These are phyloP conservation scores for Rhamnella rubrinervis DNA, from an alignment of 331 rosid genomes.

Conservation along the genomic window DNA sequence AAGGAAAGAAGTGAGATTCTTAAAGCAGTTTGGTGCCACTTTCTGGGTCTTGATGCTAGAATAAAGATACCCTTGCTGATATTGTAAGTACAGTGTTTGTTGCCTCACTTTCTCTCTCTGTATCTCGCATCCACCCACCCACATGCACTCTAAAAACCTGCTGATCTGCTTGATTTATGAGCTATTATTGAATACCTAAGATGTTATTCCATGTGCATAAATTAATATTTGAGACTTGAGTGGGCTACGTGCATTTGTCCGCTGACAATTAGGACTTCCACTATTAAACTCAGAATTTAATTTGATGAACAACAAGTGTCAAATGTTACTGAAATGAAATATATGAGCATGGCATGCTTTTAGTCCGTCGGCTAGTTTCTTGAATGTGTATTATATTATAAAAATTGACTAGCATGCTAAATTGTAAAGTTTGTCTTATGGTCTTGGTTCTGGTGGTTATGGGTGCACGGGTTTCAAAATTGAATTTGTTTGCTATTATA, in stretches of 20 bases:
- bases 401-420: no score
- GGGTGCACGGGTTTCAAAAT: no score
- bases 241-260: no score
- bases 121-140: not conserved
- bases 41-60: slow-evolving; percentile 58
- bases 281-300: not conserved
- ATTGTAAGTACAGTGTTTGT: slow-evolving; percentile 59
- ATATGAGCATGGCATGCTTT: not conserved
- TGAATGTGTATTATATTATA: not conserved
- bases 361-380: not conserved
- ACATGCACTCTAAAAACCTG: not conserved
- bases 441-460: no score
- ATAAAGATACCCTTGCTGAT: slow-evolving; percentile 72
- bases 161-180: slow-evolving; percentile 5
- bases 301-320: not conserved
- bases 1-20: slow-evolving; percentile 41
- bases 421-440: no score
- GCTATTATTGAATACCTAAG: not conserved
- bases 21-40: slow-evolving; percentile 47
- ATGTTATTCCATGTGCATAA: not conserved
- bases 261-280: not conserved
- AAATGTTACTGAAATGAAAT: not conserved
- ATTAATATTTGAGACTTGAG: not conserved
- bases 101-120: slow-evolving; percentile 7
- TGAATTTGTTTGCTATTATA: not conserved